Evolutionary conservation across 495 filamentous ascomycete genomes (phyloP), one percentile per base, ranked within the genome.

Genomic region (Aspergillus biplanus): DNA sequence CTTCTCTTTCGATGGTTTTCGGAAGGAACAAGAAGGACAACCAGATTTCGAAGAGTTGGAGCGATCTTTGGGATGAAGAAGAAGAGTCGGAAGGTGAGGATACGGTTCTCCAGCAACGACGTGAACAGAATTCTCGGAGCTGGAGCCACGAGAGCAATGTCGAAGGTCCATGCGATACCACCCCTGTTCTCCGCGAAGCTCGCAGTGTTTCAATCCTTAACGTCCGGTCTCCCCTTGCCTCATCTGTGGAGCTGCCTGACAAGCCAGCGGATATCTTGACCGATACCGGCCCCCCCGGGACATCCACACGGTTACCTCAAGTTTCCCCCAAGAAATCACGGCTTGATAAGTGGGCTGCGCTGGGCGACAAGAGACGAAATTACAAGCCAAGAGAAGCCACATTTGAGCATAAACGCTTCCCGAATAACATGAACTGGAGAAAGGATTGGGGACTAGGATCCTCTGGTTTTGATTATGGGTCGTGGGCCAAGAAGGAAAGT

Each of bases 11-110:
- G 5, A 83, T 88, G 65, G 85, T 94, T 21, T 94, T 95, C 71
- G 90, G 90, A 32, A 88, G 86, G 71, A 86, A 90, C 72, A 84
- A 90, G 71, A 84, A 84, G 65, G 85, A 89, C 4, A 78, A 85
- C 18, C 74, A 80, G 53, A 90, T 93, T 11, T 95, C 93, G 33
- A 97, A 97, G 86, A 97, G 93, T 82, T 97, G 93, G 93, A 95
- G 92, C 67, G 93, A 97, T 76, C 82, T 97, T 66, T 97, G 91
- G 89, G 93, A 97, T 59, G 93, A 97, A 74, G 93, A 97, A 57
- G 84, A 95, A 66, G 93, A 97, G 73, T 83, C 84, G 16, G 85
- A 90, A 73, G 80, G 80, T 49, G 82, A 86, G 59, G 83, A 85
- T 52, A 46, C 67, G 42, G 83, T 82, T 15, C 58, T 90, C 54